Conservation (phyloP, 164 flowering plant species). For the Vitis cinerea region DNA sequence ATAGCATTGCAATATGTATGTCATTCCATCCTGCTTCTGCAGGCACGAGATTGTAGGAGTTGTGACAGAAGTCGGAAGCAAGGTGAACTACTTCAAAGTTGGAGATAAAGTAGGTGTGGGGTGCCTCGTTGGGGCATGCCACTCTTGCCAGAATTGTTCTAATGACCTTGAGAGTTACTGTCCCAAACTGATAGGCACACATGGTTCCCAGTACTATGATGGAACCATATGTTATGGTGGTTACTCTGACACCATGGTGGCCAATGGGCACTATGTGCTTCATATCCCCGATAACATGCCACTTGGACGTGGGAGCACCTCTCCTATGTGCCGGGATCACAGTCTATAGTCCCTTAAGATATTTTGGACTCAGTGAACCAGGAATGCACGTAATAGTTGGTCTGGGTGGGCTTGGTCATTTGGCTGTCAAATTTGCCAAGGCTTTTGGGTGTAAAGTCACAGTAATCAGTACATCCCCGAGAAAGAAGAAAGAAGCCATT, state of each 20-base stretch:
- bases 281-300: slow-evolving; percentile 8
- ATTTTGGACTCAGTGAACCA: slow-evolving; percentile 1
- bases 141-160: slow-evolving; percentile 21
- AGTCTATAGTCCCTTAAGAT: not conserved
- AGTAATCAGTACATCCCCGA: slow-evolving; percentile 7
- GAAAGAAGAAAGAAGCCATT: slow-evolving; percentile 11
- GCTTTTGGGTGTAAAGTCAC: slow-evolving; percentile 12
- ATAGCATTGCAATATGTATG: too few relatives aligned
- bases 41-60: slow-evolving; percentile 30
- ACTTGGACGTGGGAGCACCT: not conserved
- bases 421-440: not conserved
- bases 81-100: slow-evolving; percentile 22
- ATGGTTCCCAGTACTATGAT: slow-evolving; percentile 11
- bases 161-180: slow-evolving; percentile 29
- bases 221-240: slow-evolving; percentile 26
- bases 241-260: slow-evolving; percentile 17
- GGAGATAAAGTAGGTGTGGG: slow-evolving; percentile 42
- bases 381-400: slow-evolving; percentile 1
- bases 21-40: not conserved
- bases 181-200: slow-evolving; percentile 18
- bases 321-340: too few relatives aligned
- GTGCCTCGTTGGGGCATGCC: slow-evolving; percentile 29
- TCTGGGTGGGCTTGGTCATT: not conserved
- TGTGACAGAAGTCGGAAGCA: slow-evolving; percentile 28
- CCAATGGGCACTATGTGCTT: slow-evolving; percentile 4